phyloP scores from a whole-genome alignment of 305 asterid genomes.

The Rubia peregrina region DNA sequence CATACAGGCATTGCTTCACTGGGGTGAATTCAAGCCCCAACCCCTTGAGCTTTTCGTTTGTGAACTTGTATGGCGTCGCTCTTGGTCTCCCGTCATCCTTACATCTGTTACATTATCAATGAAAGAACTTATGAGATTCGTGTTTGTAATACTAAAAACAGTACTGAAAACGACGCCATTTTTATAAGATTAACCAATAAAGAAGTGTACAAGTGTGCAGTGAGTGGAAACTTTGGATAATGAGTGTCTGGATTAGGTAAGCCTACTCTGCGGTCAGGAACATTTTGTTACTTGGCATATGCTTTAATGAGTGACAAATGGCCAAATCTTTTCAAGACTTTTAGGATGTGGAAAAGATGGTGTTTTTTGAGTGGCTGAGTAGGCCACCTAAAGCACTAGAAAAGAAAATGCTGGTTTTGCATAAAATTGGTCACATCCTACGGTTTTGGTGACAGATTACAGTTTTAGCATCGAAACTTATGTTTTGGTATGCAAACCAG shows the following conservation, averaged over 20 bases:
- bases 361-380: slow-evolving; percentile 6
- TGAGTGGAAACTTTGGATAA: not conserved
- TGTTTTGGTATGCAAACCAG: no score
- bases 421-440: no score
- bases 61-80: slow-evolving; percentile 63
- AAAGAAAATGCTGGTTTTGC: not conserved
- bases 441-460: no score
- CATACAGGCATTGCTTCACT: slow-evolving; percentile 66
- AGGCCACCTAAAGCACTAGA: slow-evolving; percentile 13
- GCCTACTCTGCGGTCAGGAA: slow-evolving; percentile 1
- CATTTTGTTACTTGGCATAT: not conserved
- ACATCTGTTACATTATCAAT: slow-evolving; percentile 41
- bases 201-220: not conserved
- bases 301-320: not conserved
- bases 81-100: slow-evolving; percentile 77
- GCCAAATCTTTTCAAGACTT: not conserved
- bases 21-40: slow-evolving; percentile 71
- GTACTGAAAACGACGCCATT: not conserved
- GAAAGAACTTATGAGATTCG: not conserved
- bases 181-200: not conserved
- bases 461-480: no score
- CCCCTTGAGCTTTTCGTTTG: slow-evolving; percentile 73
- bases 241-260: slow-evolving; percentile 15
- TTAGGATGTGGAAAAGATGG: not conserved
- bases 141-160: not conserved